A percentile compares a stretch with the other conserved stretches of the same genome.
These are phyloP conservation scores for Artemisia argyi DNA, from an alignment of 129 eudicot species.

Conservation along the genomic window DNA sequence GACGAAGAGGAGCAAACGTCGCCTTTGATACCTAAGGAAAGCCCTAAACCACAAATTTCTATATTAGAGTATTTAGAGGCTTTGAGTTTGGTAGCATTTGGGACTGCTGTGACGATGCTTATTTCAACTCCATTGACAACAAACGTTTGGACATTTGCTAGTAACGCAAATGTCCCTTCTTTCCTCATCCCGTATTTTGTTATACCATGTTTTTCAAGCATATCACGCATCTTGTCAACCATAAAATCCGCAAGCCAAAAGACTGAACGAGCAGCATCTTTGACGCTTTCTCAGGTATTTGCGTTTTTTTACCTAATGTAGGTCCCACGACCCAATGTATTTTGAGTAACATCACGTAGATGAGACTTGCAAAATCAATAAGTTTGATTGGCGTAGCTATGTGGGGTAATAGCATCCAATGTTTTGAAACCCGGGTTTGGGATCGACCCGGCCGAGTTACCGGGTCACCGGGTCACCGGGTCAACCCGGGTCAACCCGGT, in stretches of 20 bases:
- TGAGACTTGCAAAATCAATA: no score
- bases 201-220: conserved; percentile 49
- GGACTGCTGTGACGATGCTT: conserved; percentile 30
- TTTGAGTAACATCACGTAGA: neutral
- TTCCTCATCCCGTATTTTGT: conserved; percentile 52
- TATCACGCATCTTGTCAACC: conserved; percentile 35
- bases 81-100: conserved; percentile 28
- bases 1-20: conserved; percentile 27
- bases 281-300: conserved; percentile 60
- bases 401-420: no score
- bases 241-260: conserved; percentile 43
- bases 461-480: no score
- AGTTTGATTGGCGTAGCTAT: no score
- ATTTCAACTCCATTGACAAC: conserved; percentile 42
- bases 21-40: conserved; percentile 34
- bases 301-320: conserved; percentile 43
- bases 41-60: conserved; percentile 10
- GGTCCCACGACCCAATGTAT: neutral
- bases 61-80: conserved; percentile 38
- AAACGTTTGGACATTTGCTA: conserved; percentile 36
- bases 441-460: no score
- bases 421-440: no score
- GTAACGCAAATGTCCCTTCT: conserved; percentile 43
- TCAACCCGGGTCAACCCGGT: no score
- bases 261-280: conserved; percentile 44